These are phyloP conservation scores for Oldenlandia corymbosa DNA, from an alignment of 257 asterid species.

Conservation along the genomic window DNA sequence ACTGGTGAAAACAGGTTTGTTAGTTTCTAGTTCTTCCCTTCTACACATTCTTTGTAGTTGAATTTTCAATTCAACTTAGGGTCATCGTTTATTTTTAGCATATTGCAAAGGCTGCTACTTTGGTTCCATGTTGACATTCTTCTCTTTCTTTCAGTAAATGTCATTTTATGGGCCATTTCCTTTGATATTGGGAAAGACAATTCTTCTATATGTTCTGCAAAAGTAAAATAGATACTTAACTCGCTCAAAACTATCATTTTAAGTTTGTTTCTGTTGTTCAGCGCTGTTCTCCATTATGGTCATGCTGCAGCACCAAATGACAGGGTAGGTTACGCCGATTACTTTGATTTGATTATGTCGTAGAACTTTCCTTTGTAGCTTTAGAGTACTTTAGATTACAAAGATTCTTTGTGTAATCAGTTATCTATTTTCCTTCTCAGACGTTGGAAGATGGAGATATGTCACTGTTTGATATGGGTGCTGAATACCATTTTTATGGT, in stretches of 20 bases:
- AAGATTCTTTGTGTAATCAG: constrained; percentile 1
- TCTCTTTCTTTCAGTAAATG: background rate
- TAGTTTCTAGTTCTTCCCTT: background rate
- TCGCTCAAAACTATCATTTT: constrained; percentile 24
- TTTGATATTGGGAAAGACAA: background rate
- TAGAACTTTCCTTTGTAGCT: constrained; percentile 2
- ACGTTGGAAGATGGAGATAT: constrained; percentile 81
- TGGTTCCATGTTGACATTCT: background rate
- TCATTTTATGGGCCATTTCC: background rate
- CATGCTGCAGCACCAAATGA: constrained; percentile 99
- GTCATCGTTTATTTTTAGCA: background rate
- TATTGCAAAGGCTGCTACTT: background rate
- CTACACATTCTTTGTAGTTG: background rate
- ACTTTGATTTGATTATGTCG: background rate
- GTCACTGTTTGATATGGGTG: constrained; percentile 98
- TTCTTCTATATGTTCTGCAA: background rate
- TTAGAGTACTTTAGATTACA: constrained; percentile 13
- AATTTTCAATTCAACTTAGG: background rate
- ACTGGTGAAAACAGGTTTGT: constrained; percentile 76
- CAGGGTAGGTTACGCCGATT: constrained; percentile 46
- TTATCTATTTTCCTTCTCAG: constrained; percentile 24
- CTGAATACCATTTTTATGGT: constrained; percentile 92
- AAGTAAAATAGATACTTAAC: background rate
- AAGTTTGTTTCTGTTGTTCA: constrained; percentile 25
- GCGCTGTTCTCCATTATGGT: constrained; percentile 96